These are phyloP conservation scores for Haplosporangium sp. DNA, from an alignment of 371 early-diverging fungal species.

Conservation along the genomic window DNA sequence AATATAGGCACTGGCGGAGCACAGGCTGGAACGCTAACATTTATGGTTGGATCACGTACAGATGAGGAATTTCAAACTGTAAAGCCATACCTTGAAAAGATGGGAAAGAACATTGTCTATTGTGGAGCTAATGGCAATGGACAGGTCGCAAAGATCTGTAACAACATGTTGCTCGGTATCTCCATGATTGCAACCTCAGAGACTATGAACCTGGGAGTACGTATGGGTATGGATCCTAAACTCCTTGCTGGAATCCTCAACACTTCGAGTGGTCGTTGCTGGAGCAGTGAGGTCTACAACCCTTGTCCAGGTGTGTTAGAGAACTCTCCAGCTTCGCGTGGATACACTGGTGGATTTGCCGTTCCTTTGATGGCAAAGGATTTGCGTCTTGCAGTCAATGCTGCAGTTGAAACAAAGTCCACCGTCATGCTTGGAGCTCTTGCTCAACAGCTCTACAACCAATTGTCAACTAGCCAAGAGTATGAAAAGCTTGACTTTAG, in stretches of 20 bases:
- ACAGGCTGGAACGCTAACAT: constrained; percentile 91
- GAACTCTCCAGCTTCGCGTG: constrained; percentile 86
- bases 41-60: constrained; percentile 93
- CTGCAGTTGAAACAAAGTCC: constrained; percentile 83
- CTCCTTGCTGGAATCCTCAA: constrained; percentile 89
- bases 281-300: constrained; percentile 93
- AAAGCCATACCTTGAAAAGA: constrained; percentile 75
- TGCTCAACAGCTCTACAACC: constrained; percentile 85
- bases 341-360: constrained; percentile 94
- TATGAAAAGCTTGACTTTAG: constrained; percentile 80
- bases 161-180: constrained; percentile 96
- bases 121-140: constrained; percentile 93
- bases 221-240: constrained; percentile 91
- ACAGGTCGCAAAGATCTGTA: constrained; percentile 96
- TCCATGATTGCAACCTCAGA: constrained; percentile 95
- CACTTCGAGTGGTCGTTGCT: constrained; percentile 90
- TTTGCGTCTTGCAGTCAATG: constrained; percentile 88
- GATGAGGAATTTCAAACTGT: constrained; percentile 71
- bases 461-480: constrained; percentile 66
- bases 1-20: constrained; percentile 85
- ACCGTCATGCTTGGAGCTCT: constrained; percentile 81
- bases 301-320: constrained; percentile 90
- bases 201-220: constrained; percentile 89
- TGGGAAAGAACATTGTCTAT: constrained; percentile 96
- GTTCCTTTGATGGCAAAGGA: constrained; percentile 95